Percentiles rank a stretch among this genome's conserved stretches.
These are phyloP conservation scores for Trichoderma aggressivum DNA, from an alignment of 2,329 filamentous ascomycete genomes.

Conservation along the genomic window DNA sequence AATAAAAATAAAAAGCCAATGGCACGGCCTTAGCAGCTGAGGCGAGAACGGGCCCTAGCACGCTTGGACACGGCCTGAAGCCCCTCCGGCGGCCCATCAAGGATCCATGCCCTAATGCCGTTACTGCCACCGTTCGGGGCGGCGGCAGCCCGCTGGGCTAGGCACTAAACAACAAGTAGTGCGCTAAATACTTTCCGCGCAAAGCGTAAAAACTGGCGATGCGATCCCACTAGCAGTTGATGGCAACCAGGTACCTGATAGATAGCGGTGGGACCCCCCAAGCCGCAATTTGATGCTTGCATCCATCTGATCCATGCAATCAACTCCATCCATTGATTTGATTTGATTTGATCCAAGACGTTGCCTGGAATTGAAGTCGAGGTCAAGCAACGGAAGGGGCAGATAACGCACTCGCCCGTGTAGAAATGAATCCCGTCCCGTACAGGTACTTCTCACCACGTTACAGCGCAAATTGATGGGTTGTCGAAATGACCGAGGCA, in stretches of 20 bases:
- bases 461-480: neutral
- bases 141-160: neutral
- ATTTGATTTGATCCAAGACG: neutral
- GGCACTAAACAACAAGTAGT: neutral
- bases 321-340: neutral
- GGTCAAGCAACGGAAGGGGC: neutral
- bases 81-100: neutral
- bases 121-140: slow-evolving; percentile 9
- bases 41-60: neutral
- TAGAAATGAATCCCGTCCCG: neutral
- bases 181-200: neutral
- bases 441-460: neutral
- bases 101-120: neutral
- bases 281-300: neutral
- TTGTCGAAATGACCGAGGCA: neutral
- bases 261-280: neutral
- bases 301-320: neutral
- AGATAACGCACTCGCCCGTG: neutral
- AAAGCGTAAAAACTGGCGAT: slow-evolving; percentile 8
- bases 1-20: too few species aligned
- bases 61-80: neutral
- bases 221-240: neutral
- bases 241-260: neutral
- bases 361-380: neutral
- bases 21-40: neutral